phyloP scores from a whole-genome alignment of 2,329 filamentous ascomycete genomes.

The Alternaria brassicicola region DNA sequence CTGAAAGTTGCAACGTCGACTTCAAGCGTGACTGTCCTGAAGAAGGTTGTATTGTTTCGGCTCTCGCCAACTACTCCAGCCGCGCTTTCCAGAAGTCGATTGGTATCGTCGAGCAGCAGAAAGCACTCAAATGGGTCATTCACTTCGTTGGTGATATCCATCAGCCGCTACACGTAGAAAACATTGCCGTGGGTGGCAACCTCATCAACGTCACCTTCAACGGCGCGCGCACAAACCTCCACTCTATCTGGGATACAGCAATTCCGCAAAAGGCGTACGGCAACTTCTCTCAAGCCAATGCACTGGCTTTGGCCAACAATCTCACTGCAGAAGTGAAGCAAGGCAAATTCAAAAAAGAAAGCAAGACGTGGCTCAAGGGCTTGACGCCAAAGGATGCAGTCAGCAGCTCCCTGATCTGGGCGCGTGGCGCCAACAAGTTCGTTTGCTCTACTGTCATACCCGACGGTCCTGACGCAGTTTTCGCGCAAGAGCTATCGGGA shows the following conservation, averaged over 20 bases:
- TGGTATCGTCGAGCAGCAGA: slow-evolving; percentile 44
- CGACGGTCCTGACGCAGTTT: slow-evolving; percentile 45
- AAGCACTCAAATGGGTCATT: slow-evolving; percentile 58
- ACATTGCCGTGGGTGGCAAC: slow-evolving; percentile 53
- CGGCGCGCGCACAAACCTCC: slow-evolving; percentile 50
- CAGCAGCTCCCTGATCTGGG: slow-evolving; percentile 50
- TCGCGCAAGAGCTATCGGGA: slow-evolving; percentile 47
- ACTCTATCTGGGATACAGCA: slow-evolving; percentile 53
- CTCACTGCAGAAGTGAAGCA: slow-evolving; percentile 48
- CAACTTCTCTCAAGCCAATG: slow-evolving; percentile 48
- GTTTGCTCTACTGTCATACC: slow-evolving; percentile 53
- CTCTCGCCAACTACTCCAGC: slow-evolving; percentile 58
- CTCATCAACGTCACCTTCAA: slow-evolving; percentile 53
- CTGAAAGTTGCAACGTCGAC: slow-evolving; percentile 55
- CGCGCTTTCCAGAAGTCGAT: slow-evolving; percentile 45
- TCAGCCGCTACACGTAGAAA: slow-evolving; percentile 70
- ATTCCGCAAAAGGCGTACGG: slow-evolving; percentile 53
- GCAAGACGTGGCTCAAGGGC: slow-evolving; percentile 44
- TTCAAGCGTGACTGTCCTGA: slow-evolving; percentile 59
- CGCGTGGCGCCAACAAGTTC: slow-evolving; percentile 50
- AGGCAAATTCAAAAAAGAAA: slow-evolving; percentile 47
- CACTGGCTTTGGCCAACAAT: slow-evolving; percentile 47
- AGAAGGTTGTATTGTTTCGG: slow-evolving; percentile 59
- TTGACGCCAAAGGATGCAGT: slow-evolving; percentile 47
- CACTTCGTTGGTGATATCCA: slow-evolving; percentile 72